Evolutionary conservation across 2,329 filamentous ascomycete genomes (phyloP), one percentile per base, ranked within the genome.

Genomic region (Setomelanomma holmii): DNA sequence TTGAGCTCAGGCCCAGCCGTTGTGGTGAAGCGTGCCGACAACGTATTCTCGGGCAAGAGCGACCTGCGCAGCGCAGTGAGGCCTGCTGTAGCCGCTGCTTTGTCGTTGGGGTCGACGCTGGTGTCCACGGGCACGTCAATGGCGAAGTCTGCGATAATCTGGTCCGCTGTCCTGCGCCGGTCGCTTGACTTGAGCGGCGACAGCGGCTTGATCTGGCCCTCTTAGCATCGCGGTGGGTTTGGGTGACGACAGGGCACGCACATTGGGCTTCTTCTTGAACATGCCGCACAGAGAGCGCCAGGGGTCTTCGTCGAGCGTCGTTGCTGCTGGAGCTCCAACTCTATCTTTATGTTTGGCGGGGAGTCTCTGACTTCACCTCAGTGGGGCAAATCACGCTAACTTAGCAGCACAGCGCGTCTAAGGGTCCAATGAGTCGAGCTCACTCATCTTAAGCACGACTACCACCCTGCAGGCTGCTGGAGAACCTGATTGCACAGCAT

Each of bases 161-260:
- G 81, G 64, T 89, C 86, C 43, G 86, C 86, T 30, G 86, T 83
- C 62, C 84, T 86, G 52, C 87, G 80, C 53, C 87, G 82, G 64
- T 89, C 87, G 2, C 86, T 89, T 4, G 86, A 88, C 48, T 87
- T 83, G 45, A 89, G 75, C 35, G 87, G 85, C 4, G 86, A 80
- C 11, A 87, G 77, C 16, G 86, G 84, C 76, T 89, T 89, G 77
- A 89, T 84, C 80, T 86, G 44, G 42, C n/a, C 16, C 5, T n/a
- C n/a, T 48, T 41, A 48, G 45, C 39, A 16, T 11, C 8, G 17
- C 24, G 10, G 17, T 40, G n/a, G n/a, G 16, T 34, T 23, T 17
- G 38, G 12, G 11, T 14, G 14, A 16, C 19, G 40, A 14, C n/a
- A 27, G n/a, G 35, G 20, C 23, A 45, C 60, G 22, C 69, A 84